These are phyloP conservation scores for Scedosporium minutisporum DNA, from an alignment of 2,329 filamentous ascomycete genomes.

Conservation along the genomic window DNA sequence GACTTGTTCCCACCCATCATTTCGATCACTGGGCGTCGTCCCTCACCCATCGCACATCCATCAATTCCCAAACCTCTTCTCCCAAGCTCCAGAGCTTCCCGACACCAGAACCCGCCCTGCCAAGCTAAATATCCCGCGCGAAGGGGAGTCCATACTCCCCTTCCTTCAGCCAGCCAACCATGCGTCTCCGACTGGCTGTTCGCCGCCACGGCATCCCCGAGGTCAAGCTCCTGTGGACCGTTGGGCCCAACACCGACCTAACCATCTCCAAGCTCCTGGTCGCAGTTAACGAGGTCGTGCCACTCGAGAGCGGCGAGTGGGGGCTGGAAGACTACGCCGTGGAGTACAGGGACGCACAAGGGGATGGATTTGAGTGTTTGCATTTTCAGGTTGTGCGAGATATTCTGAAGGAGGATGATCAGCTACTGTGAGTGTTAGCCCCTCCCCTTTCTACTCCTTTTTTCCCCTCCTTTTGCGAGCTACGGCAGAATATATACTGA, in stretches of 20 bases:
- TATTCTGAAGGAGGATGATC: constrained; percentile 72
- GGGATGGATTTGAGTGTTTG: constrained; percentile 70
- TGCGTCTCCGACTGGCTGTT: constrained; percentile 67
- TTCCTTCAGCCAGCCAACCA: constrained; percentile 6
- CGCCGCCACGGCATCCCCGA: constrained; percentile 66
- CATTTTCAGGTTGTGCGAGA: constrained; percentile 68
- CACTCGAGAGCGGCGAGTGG: constrained; percentile 74
- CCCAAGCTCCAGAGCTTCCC: not conserved
- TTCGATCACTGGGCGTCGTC: not conserved
- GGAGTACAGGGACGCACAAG: constrained; percentile 49
- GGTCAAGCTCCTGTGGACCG: constrained; percentile 62
- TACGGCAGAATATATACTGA: not conserved
- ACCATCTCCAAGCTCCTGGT: constrained; percentile 71
- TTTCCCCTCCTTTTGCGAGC: too few species aligned
- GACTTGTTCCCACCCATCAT: not conserved
- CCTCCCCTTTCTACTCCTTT: not conserved
- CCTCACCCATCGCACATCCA: not conserved
- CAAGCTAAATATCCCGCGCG: not conserved
- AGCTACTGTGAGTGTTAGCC: constrained; percentile 55
- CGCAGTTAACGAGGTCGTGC: constrained; percentile 69
- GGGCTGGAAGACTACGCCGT: constrained; percentile 85
- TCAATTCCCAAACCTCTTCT: not conserved
- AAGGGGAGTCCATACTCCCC: not conserved
- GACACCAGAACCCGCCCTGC: not conserved
- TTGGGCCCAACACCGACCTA: constrained; percentile 44